Percentiles rank a stretch among this genome's conserved stretches.
phyloP scores from a whole-genome alignment of 2,329 filamentous ascomycete species.

The Dryadomyces quercivorus region DNA sequence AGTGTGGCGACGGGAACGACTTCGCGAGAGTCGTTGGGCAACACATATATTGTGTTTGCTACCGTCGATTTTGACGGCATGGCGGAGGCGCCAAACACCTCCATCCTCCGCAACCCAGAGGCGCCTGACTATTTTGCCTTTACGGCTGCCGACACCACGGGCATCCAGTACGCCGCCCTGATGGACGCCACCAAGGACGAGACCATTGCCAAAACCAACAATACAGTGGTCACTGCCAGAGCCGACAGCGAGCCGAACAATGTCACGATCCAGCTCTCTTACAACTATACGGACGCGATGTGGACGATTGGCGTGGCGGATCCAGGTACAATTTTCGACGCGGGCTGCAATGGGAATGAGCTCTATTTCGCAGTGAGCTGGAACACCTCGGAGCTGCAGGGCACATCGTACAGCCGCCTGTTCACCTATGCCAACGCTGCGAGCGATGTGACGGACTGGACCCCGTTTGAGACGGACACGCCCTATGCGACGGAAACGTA shows the following conservation, averaged over 20 bases:
- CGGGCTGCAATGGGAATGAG: no score
- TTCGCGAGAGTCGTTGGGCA: no score
- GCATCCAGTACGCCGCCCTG: neutral
- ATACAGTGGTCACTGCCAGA: no score
- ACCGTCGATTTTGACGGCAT: neutral
- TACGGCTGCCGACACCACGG: neutral
- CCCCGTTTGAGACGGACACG: neutral
- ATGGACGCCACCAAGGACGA: neutral
- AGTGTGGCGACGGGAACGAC: no score
- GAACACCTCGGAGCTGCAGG: neutral
- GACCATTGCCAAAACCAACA: neutral
- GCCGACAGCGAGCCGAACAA: no score
- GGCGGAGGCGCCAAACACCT: neutral
- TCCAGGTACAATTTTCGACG: neutral
- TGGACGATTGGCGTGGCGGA: neutral
- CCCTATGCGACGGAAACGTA: neutral
- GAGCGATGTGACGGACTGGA: neutral
- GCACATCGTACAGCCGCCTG: slow-evolving; percentile 4
- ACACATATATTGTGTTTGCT: neutral
- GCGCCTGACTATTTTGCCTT: neutral
- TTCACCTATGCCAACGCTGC: neutral
- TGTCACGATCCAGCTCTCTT: no score
- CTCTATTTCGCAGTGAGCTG: slow-evolving; percentile 3
- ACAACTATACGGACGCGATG: no score
- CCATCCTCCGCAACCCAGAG: neutral